A percentile compares a stretch with the other conserved stretches of the same genome.
Evolutionary conservation across 176 grass and related monocot species (phyloP).

Genomic region (Juncus effusus): DNA sequence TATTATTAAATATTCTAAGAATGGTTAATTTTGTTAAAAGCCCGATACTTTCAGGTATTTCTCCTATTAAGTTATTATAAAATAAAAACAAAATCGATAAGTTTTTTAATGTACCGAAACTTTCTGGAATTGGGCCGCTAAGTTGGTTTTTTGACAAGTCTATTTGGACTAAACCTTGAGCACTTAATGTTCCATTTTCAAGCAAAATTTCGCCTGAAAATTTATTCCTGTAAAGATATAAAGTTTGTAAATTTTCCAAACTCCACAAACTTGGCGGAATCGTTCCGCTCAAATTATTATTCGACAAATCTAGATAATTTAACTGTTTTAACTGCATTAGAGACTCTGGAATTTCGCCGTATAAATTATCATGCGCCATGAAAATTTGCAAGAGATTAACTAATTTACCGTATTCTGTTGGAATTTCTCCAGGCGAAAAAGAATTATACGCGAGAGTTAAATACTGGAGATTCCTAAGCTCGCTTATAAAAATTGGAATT

Average conservation of each 20-base stretch:
- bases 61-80: constrained; percentile 48
- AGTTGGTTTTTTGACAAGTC: constrained; percentile 49
- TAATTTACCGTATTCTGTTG: constrained; percentile 45
- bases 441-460: constrained; percentile 28
- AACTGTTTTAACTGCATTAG: constrained; percentile 28
- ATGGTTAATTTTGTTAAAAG: constrained; percentile 21
- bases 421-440: constrained; percentile 32
- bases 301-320: constrained; percentile 14
- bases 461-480: constrained; percentile 27
- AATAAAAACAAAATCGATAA: constrained; percentile 23
- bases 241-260: constrained; percentile 22
- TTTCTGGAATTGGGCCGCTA: constrained; percentile 49
- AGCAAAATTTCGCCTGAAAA: constrained; percentile 30
- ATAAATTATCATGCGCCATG: constrained; percentile 11
- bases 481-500: constrained; percentile 42
- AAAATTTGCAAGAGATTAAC: constrained; percentile 7
- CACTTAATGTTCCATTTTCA: constrained; percentile 24
- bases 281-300: constrained; percentile 36
- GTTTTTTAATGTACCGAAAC: constrained; percentile 40
- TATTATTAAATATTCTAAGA: constrained; percentile 34
- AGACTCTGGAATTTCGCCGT: constrained; percentile 38
- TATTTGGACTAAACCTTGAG: constrained; percentile 6
- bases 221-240: constrained; percentile 22
- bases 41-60: constrained; percentile 66
- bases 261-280: constrained; percentile 59